These are phyloP conservation scores for Staphylotrichum longicolle DNA, from an alignment of 495 filamentous ascomycete species.

Conservation along the genomic window DNA sequence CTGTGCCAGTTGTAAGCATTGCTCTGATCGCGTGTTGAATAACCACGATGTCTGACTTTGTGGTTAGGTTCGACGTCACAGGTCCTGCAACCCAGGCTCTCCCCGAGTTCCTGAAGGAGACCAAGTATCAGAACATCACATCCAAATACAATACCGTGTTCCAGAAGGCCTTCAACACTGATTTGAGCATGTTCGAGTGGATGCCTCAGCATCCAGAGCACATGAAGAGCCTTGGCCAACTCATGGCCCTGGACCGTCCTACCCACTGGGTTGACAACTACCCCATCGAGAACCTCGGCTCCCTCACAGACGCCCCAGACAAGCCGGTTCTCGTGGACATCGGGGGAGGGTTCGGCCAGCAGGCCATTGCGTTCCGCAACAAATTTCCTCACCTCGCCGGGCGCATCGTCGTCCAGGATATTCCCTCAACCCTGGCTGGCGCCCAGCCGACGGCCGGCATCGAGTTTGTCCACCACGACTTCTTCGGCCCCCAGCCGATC, in stretches of 20 bases:
- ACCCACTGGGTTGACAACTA: constrained; percentile 39
- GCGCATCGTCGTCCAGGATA: constrained; percentile 55
- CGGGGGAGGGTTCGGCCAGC: constrained; percentile 55
- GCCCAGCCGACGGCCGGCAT: constrained; percentile 44
- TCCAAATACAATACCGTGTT: constrained; percentile 37
- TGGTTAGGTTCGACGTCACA: background rate
- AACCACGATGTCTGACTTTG: no score
- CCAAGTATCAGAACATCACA: constrained; percentile 41
- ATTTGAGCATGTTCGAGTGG: constrained; percentile 43
- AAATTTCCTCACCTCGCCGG: constrained; percentile 44
- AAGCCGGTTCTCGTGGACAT: constrained; percentile 50
- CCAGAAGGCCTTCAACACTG: constrained; percentile 45
- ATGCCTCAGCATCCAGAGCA: constrained; percentile 39
- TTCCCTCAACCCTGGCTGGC: constrained; percentile 36
- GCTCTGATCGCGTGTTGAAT: background rate
- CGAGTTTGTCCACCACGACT: constrained; percentile 42
- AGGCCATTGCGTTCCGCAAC: constrained; percentile 45
- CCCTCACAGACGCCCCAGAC: background rate
- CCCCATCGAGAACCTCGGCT: constrained; percentile 13
- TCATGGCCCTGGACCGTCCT: constrained; percentile 37
- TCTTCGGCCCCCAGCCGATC: constrained; percentile 43
- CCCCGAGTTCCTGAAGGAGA: constrained; percentile 43
- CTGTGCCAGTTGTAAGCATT: constrained; percentile 37
- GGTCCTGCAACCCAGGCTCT: constrained; percentile 17
- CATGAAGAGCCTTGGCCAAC: constrained; percentile 37